Conservation (phyloP, 2,329 filamentous ascomycete genomes). For the Colletotrichum graminicola region DNA sequence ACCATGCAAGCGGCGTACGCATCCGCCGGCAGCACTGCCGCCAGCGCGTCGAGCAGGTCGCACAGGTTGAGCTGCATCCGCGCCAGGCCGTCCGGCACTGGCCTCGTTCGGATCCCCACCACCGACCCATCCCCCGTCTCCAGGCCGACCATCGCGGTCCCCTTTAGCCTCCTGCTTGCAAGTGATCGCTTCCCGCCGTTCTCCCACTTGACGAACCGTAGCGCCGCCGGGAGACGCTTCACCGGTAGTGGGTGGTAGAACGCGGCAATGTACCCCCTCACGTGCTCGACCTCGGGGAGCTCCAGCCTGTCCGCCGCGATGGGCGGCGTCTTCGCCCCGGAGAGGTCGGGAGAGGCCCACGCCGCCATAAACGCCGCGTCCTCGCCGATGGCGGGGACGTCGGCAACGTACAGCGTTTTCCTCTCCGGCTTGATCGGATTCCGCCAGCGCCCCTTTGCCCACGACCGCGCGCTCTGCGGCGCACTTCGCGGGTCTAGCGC, state of each 20-base stretch:
- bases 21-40: slow-evolving; percentile 65
- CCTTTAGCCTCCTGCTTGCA: slow-evolving; percentile 39
- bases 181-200: slow-evolving; percentile 17
- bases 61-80: slow-evolving; percentile 68
- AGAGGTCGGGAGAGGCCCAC: slow-evolving; percentile 55
- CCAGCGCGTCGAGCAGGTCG: slow-evolving; percentile 70
- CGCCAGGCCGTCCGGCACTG: slow-evolving; percentile 61
- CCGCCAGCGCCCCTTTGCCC: slow-evolving; percentile 58
- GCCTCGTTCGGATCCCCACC: slow-evolving; percentile 65
- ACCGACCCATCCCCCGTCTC: slow-evolving; percentile 48
- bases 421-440: slow-evolving; percentile 61
- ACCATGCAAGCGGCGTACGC: slow-evolving; percentile 71
- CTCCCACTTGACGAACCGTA: slow-evolving; percentile 65
- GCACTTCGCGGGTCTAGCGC: slow-evolving; percentile 63
- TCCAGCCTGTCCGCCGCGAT: slow-evolving; percentile 32
- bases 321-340: slow-evolving; percentile 15
- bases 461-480: slow-evolving; percentile 65
- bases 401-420: slow-evolving; percentile 67
- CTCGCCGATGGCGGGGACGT: slow-evolving; percentile 56
- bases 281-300: slow-evolving; percentile 47
- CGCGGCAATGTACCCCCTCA: slow-evolving; percentile 54
- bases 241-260: slow-evolving; percentile 69
- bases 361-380: slow-evolving; percentile 52
- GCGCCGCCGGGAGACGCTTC: slow-evolving; percentile 53
- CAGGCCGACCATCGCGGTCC: slow-evolving; percentile 57